These are phyloP conservation scores for Akanthomyces dipterigenus DNA, from an alignment of 2,329 filamentous ascomycete genomes.

Conservation along the genomic window DNA sequence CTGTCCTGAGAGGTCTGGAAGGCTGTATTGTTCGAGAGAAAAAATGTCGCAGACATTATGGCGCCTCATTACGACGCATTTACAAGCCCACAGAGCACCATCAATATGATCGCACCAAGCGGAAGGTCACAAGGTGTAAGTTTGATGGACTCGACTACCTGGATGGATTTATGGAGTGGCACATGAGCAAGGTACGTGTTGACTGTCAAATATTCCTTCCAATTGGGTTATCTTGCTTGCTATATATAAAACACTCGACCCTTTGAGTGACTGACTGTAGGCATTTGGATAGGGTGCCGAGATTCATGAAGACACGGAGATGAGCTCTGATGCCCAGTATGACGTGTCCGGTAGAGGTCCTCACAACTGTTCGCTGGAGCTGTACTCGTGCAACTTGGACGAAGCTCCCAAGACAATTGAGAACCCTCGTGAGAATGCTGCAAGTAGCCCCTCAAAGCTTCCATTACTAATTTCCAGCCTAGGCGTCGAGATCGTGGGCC, in stretches of 20 bases:
- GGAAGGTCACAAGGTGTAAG: rapidly evolving
- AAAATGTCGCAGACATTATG: constrained; percentile 13
- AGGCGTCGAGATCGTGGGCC: not conserved
- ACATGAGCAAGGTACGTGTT: not conserved
- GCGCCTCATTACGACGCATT: rapidly evolving
- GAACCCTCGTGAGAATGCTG: not conserved
- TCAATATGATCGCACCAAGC: not conserved
- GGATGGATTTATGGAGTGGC: not conserved
- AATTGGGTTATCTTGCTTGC: too few species aligned
- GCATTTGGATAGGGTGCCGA: not conserved
- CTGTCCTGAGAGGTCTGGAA: constrained; percentile 11
- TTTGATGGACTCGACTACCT: not conserved
- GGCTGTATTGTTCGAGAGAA: constrained; percentile 12
- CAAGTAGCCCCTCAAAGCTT: too few species aligned
- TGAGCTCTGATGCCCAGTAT: not conserved
- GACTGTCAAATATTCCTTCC: too few species aligned
- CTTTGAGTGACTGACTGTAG: too few species aligned
- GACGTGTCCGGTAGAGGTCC: not conserved
- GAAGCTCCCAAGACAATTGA: not conserved
- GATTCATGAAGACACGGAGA: not conserved
- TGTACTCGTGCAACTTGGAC: constrained; percentile 1
- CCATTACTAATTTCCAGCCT: not conserved
- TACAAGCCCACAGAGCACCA: not conserved
- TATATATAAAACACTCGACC: too few species aligned
- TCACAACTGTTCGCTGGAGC: not conserved